A percentile compares a stretch with the other conserved stretches of the same genome.
Conservation (phyloP, 2,329 filamentous ascomycete species). For the Talaromyces albobiverticillius region DNA sequence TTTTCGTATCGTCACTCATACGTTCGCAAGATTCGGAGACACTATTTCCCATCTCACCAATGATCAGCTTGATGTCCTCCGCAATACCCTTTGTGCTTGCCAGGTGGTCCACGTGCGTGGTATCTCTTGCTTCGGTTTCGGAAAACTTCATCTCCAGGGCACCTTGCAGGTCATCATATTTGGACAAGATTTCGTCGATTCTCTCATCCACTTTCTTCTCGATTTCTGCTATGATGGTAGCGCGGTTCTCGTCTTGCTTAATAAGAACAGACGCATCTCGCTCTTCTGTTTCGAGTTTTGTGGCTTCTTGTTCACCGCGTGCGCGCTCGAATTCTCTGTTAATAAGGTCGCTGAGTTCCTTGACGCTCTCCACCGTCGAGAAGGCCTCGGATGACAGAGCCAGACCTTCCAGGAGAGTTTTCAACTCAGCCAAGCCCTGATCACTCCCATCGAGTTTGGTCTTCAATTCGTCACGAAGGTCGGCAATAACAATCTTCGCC, state of each 20-base stretch:
- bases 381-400: conserved; percentile 55
- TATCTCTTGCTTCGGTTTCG: conserved; percentile 69
- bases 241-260: conserved; percentile 60
- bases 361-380: conserved; percentile 58
- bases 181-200: conserved; percentile 74
- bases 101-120: conserved; percentile 70
- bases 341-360: conserved; percentile 71
- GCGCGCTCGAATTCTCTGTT: conserved; percentile 85
- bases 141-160: conserved; percentile 71
- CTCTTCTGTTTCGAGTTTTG: conserved; percentile 74
- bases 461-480: conserved; percentile 73
- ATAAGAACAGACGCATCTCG: conserved; percentile 53
- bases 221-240: conserved; percentile 53
- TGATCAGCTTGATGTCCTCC: conserved; percentile 81
- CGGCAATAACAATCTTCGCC: conserved; percentile 72
- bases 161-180: conserved; percentile 82
- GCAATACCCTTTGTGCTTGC: conserved; percentile 73
- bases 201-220: conserved; percentile 68
- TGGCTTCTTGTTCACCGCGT: conserved; percentile 72
- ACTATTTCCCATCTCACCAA: conserved; percentile 78
- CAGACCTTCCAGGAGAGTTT: conserved; percentile 63
- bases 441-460: conserved; percentile 73
- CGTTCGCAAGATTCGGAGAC: conserved; percentile 82
- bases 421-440: conserved; percentile 59
- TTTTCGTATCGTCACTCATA: conserved; percentile 82